Percentiles rank a stretch among this genome's conserved stretches.
phyloP scores from a whole-genome alignment of 441 rosid species.

The Macaranga tanarius region DNA sequence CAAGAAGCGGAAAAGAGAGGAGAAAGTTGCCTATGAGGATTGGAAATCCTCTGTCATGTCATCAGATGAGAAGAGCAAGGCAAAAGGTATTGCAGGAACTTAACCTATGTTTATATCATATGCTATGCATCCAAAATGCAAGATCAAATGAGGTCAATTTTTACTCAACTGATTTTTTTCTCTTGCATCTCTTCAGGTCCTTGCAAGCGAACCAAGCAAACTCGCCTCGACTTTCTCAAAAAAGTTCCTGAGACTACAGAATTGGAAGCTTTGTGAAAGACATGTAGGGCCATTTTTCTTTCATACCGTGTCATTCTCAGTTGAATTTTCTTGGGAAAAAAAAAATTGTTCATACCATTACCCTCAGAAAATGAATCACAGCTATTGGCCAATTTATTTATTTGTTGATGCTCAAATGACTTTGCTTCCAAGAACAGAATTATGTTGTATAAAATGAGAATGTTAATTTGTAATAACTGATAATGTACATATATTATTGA shows the following conservation, averaged over 20 bases:
- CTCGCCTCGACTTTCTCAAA: conserved; percentile 54
- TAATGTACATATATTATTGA: no score
- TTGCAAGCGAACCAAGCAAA: conserved; percentile 62
- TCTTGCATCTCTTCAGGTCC: conserved; percentile 33
- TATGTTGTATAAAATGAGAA: no score
- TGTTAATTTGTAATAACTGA: no score
- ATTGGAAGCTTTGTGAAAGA: conserved; percentile 41
- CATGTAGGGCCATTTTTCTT: neutral
- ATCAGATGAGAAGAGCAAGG: conserved; percentile 45
- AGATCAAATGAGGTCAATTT: neutral
- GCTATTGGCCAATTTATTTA: no score
- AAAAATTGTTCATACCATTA: no score
- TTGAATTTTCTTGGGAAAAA: neutral
- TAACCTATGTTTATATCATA: neutral
- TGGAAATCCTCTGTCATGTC: conserved; percentile 73
- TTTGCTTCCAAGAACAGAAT: no score
- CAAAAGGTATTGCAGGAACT: conserved; percentile 40
- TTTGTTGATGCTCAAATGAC: no score
- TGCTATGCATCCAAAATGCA: neutral
- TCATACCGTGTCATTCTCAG: no score
- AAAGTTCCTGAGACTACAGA: conserved; percentile 37
- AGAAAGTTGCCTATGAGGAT: conserved; percentile 59
- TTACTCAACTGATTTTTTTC: conserved; percentile 3
- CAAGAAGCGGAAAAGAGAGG: conserved; percentile 62
- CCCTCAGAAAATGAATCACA: no score